phyloP scores from a whole-genome alignment of 2,329 filamentous ascomycete species.

The Xylariaceae sp. region DNA sequence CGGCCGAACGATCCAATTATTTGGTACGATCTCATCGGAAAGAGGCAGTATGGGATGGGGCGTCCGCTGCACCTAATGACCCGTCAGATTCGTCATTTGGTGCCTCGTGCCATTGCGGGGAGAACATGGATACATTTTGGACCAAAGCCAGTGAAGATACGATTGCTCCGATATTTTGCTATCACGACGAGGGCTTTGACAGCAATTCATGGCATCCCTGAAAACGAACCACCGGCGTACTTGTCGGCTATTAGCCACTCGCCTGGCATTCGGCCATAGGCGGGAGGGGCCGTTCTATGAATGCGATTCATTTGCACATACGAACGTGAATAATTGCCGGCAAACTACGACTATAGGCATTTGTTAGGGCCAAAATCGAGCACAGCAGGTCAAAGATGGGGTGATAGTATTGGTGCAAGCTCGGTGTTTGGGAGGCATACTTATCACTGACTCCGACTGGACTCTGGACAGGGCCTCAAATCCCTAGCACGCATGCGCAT shows the following conservation, averaged over 20 bases:
- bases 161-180: constrained; percentile 9
- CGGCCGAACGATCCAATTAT: constrained; percentile 24
- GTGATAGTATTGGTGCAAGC: background rate
- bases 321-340: background rate
- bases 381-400: background rate
- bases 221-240: constrained; percentile 12
- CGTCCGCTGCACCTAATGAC: constrained; percentile 2
- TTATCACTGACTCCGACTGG: background rate
- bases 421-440: background rate
- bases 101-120: constrained; percentile 7
- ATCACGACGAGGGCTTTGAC: constrained; percentile 19
- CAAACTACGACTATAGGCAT: background rate
- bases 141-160: constrained; percentile 17
- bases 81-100: constrained; percentile 3
- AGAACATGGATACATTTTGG: constrained; percentile 18
- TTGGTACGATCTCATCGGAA: constrained; percentile 26
- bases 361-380: background rate
- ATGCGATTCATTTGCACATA: constrained; percentile 1
- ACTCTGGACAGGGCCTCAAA: background rate
- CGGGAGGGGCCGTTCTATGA: constrained; percentile 1
- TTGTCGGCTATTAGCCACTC: background rate
- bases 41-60: constrained; percentile 19
- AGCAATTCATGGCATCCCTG: constrained; percentile 24
- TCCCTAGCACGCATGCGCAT: background rate
- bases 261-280: background rate